Conservation (phyloP, 2,329 filamentous ascomycete species). For the Colletotrichum viniferum region DNA sequence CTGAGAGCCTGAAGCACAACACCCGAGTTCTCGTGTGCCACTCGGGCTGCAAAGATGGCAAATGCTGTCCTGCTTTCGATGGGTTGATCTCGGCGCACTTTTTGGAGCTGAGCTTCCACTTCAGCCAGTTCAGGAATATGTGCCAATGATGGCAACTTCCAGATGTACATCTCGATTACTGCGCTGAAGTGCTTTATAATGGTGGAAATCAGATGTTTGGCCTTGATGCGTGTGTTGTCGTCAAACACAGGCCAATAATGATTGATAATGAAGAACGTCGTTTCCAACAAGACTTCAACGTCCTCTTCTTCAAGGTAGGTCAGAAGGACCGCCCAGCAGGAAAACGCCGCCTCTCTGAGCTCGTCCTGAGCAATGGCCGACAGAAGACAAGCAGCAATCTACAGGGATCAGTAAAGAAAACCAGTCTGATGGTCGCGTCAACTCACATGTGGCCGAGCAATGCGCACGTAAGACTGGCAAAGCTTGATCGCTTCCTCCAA, state of each 20-base stretch:
- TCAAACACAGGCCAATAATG: conserved; percentile 78
- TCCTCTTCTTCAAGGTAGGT: conserved; percentile 77
- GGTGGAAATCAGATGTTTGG: conserved; percentile 65
- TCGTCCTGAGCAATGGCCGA: conserved; percentile 78
- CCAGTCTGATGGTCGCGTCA: conserved; percentile 1
- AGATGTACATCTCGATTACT: conserved; percentile 69
- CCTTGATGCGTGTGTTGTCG: conserved; percentile 60
- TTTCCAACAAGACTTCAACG: conserved; percentile 79
- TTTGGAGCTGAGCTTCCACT: conserved; percentile 68
- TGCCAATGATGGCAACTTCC: conserved; percentile 78
- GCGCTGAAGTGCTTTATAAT: conserved; percentile 67
- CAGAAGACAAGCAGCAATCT: conserved; percentile 92
- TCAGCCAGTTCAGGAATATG: conserved; percentile 72
- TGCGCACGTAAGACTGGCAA: conserved; percentile 73
- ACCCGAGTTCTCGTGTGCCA: conserved; percentile 82
- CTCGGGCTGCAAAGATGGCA: conserved; percentile 72
- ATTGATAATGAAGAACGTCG: conserved; percentile 86
- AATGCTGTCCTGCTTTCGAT: conserved; percentile 55
- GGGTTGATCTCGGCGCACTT: conserved; percentile 59
- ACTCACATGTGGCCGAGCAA: conserved; percentile 82
- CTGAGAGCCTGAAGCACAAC: conserved; percentile 82
- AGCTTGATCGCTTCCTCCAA: conserved; percentile 88
- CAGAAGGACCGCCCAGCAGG: conserved; percentile 83
- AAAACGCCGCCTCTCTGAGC: conserved; percentile 80
- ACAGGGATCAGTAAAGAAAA: conserved; percentile 25